phyloP scores from a whole-genome alignment of 1,284 basidiomycete species.

The Cronartium ribicola region DNA sequence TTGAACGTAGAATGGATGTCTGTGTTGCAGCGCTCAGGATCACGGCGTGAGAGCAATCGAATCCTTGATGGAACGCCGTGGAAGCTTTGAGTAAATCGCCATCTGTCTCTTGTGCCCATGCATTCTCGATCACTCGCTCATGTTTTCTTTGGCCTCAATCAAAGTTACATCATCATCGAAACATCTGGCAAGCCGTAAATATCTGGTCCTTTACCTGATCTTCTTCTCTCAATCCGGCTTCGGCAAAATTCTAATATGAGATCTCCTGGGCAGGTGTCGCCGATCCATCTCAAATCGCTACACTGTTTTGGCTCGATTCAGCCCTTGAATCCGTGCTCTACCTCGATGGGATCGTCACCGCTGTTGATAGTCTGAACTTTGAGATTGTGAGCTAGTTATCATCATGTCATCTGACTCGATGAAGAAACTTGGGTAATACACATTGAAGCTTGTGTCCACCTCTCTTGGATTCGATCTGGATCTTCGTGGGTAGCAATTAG shows the following conservation, averaged over 20 bases:
- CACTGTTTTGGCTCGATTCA: conserved; percentile 39
- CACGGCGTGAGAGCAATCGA: conserved; percentile 38
- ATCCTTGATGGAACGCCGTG: conserved; percentile 33
- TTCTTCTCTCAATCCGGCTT: neutral
- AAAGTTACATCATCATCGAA: conserved; percentile 38
- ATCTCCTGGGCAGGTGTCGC: conserved; percentile 21
- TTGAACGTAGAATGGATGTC: conserved; percentile 31
- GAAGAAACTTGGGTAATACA: too few relatives aligned
- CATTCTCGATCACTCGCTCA: neutral
- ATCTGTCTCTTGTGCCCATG: neutral
- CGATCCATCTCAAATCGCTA: conserved; percentile 41
- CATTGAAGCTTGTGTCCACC: too few relatives aligned
- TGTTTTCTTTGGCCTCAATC: neutral
- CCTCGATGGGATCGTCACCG: conserved; percentile 37
- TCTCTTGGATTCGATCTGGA: neutral
- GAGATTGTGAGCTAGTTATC: conserved; percentile 18
- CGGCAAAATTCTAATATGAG: neutral
- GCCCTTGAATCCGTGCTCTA: conserved; percentile 39
- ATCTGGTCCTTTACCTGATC: neutral
- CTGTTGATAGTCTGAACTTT: conserved; percentile 34
- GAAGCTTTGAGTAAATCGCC: conserved; percentile 35
- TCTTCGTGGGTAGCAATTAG: conserved; percentile 20
- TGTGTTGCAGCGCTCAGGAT: conserved; percentile 42
- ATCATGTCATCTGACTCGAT: neutral
- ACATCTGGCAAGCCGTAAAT: conserved; percentile 29